phyloP scores from a whole-genome alignment of 306 rosid species.

The Vigna mungo region DNA sequence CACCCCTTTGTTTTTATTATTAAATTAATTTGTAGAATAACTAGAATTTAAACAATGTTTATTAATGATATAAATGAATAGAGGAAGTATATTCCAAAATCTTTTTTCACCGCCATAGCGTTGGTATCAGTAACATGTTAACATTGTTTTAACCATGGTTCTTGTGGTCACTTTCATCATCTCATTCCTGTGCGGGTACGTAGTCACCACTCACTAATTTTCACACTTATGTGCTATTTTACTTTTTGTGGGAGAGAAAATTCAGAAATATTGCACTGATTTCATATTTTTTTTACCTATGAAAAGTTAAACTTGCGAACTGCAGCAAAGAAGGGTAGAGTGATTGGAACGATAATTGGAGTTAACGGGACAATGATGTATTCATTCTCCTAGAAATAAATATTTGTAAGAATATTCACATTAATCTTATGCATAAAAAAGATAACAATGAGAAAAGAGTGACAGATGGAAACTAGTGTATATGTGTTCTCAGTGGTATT shows the following conservation, averaged over 20 bases:
- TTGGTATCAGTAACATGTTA: not conserved
- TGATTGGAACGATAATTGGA: too few relatives aligned
- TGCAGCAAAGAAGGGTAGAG: too few relatives aligned
- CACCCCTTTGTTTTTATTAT: not conserved
- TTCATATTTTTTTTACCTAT: too few relatives aligned
- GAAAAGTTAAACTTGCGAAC: too few relatives aligned
- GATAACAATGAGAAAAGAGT: not conserved
- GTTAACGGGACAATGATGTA: too few relatives aligned
- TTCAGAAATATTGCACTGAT: too few relatives aligned
- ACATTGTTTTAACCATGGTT: not conserved
- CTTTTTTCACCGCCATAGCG: not conserved
- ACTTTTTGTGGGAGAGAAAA: too few relatives aligned
- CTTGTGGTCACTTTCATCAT: not conserved
- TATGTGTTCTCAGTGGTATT: not conserved
- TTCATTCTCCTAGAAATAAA: too few relatives aligned
- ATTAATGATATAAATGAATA: not conserved
- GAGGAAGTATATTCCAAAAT: not conserved
- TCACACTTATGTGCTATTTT: too few relatives aligned
- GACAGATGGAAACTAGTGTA: not conserved
- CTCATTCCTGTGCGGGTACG: not conserved
- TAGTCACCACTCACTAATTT: too few relatives aligned
- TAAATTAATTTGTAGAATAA: not conserved
- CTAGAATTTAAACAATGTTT: too few relatives aligned
- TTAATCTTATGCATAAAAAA: constrained; percentile 1
- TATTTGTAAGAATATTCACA: not conserved